Percentiles rank a stretch among this genome's conserved stretches.
Conservation (phyloP, 75 land plant genomes). For the Cryptomeria japonica region DNA sequence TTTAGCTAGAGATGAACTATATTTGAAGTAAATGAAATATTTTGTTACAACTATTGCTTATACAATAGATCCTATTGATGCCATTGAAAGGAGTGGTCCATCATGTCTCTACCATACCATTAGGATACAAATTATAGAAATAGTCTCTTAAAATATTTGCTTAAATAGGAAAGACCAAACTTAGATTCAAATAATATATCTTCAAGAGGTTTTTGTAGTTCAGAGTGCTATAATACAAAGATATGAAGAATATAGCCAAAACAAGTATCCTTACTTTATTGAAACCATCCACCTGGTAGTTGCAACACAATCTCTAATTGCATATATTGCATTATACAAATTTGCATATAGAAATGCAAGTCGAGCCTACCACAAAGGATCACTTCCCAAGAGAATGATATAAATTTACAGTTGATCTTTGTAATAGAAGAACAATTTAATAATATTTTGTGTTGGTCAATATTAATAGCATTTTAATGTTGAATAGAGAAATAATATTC, state of each 20-base stretch:
- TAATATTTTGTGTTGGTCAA: too few relatives aligned
- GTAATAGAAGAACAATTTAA: too few relatives aligned
- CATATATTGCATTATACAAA: too few relatives aligned
- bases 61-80: slow-evolving; percentile 22
- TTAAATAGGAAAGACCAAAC: not conserved
- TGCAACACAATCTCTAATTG: too few relatives aligned
- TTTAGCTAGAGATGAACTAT: slow-evolving; percentile 35
- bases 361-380: too few relatives aligned
- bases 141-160: not conserved
- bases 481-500: too few relatives aligned
- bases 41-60: slow-evolving; percentile 50
- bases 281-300: slow-evolving; percentile 51
- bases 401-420: too few relatives aligned
- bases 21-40: slow-evolving; percentile 60
- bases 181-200: not conserved
- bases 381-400: too few relatives aligned
- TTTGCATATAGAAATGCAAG: too few relatives aligned
- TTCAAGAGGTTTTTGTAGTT: not conserved
- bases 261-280: slow-evolving; percentile 33
- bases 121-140: not conserved
- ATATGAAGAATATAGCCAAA: not conserved
- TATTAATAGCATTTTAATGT: too few relatives aligned
- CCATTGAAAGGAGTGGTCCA: slow-evolving; percentile 24
- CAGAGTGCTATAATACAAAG: not conserved
- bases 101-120: slow-evolving; percentile 47